Evolutionary conservation across 2,329 filamentous ascomycete species (phyloP), one percentile per base, ranked within the genome.

Genomic region (Plectosphaerella sp.): DNA sequence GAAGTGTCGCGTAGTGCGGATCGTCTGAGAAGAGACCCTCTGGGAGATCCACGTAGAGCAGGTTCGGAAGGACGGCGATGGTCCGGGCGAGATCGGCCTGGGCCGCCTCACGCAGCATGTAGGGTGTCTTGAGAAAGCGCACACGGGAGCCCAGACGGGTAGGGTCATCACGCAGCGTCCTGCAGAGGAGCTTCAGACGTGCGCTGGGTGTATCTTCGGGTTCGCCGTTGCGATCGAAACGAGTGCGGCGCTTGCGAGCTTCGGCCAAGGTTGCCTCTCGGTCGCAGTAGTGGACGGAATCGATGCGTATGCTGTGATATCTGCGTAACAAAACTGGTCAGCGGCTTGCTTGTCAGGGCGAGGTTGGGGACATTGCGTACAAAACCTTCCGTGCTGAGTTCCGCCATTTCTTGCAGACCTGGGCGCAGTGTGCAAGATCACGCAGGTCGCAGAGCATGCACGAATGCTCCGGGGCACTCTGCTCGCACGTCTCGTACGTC

Each of bases 391-490:
- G 61, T 45, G 75, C 81, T 48, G 68, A 63, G n/a, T 64, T 63
- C 53, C 77, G 75, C 92, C 92, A 97, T 61, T 78, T 77, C 62
- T 83, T 83, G 67, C 83, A 89, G 48, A 90, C 89, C 65, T 83
- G 78, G 39, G 85, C 83, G 67, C 89, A 93, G 67, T 90, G 85
- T 49, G 91, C 84, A 52, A 97, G 80, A 69, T 97, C 91, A 59
- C 92, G 86, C 75, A 94, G 80, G 72, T 96, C 91, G 73, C 93
- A 97, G 59, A 96, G 84, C 88, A 94, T 93, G 73, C 93, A 97
- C 52, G 84, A 85, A 72, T 91, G 86, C 59, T 88, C 87, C 48
- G 84, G 80, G 59, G 87, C 84, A 54, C 87, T 90, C 62, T 89
- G 82, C 73, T 97, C 93, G 63, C 89, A 93, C 42, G 85, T 86